phyloP scores from a whole-genome alignment of 31 red algal genomes.

The Porphyra umbilicalis region DNA sequence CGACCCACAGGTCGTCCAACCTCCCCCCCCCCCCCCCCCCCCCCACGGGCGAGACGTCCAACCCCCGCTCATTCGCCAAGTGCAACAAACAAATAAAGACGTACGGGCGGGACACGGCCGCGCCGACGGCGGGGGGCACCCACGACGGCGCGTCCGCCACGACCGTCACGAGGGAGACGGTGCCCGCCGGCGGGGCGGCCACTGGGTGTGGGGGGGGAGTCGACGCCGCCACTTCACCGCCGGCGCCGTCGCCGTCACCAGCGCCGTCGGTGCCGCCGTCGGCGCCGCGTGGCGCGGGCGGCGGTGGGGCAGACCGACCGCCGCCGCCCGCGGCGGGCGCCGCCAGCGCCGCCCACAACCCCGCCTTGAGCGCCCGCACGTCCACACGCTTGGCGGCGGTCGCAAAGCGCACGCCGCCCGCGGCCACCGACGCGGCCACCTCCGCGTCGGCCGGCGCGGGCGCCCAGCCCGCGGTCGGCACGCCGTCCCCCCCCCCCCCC shows the following conservation, averaged over 20 bases:
- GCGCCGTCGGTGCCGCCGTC: no score
- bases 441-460: not conserved
- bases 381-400: conserved; percentile 90
- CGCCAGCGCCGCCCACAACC: conserved; percentile 59
- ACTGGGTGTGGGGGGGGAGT: not conserved
- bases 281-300: no score
- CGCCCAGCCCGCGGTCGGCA: not conserved
- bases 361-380: conserved; percentile 68
- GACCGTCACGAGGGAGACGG: not conserved
- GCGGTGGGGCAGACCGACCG: no score
- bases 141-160: conserved; percentile 20
- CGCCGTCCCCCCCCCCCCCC: conserved; percentile 1
- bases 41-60: conserved; percentile 29
- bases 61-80: conserved; percentile 80
- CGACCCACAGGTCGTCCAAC: conserved; percentile 29
- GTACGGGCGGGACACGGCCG: conserved; percentile 69
- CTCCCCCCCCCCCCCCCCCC: conserved; percentile 12
- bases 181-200: not conserved
- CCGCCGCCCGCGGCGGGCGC: not conserved
- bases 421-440: not conserved
- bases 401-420: conserved; percentile 60
- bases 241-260: not conserved
- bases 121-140: conserved; percentile 13
- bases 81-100: conserved; percentile 93
- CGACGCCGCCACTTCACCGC: not conserved